Base-by-base conservation (phyloP, 2,329 filamentous ascomycete species). In the Aspergillus sp. region DNA sequence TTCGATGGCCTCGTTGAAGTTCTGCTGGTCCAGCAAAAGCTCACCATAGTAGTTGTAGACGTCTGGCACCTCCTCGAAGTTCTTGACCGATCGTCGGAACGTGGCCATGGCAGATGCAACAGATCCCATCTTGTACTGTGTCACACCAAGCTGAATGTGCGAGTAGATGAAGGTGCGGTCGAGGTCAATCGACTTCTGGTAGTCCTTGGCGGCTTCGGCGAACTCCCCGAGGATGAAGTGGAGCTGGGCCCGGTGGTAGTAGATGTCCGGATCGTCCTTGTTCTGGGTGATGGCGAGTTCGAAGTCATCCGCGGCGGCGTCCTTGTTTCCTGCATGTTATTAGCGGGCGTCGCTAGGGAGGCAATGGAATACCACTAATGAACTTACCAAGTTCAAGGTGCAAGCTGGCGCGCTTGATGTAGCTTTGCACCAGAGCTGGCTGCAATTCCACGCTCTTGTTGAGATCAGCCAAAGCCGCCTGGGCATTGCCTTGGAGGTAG, bases 31-130 rank as follows among this genome's bases (percentile, higher is more conserved):
- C 45, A 98, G 82, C 48, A 98, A 79, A 47, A 98, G 79, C 74
- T 98, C 93, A 61, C 93, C 93, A 63, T 95, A 97, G 80, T 98
- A 98, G 79, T 98, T 98, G 79, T 97, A 98, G 36, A 97, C 93
- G 64, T 98, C 93, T 4, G 91, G 90, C 7, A 94, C 88, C 65
- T 91, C 87, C 63, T 89, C 86, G 65, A 98, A 98, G 73, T 95
- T 96, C 83, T 97, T 98, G 69, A 96, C 90, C 70, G 89, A 95
- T 53, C 90, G 81, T 59, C 91, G 82, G 83, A 98, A 97, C 4
- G 93, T 98, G 33, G 93, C 91, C 89, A 97, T 97, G 41, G 90
- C 95, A 6, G 90, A 96, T 5, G 93, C 93, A 48, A 98, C 86
- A 29, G 88, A 95, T 57, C 93, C 93, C 86, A 97, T 94, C 83